These are phyloP conservation scores for Alternaria solani DNA, from an alignment of 2,329 filamentous ascomycete genomes.

Conservation along the genomic window DNA sequence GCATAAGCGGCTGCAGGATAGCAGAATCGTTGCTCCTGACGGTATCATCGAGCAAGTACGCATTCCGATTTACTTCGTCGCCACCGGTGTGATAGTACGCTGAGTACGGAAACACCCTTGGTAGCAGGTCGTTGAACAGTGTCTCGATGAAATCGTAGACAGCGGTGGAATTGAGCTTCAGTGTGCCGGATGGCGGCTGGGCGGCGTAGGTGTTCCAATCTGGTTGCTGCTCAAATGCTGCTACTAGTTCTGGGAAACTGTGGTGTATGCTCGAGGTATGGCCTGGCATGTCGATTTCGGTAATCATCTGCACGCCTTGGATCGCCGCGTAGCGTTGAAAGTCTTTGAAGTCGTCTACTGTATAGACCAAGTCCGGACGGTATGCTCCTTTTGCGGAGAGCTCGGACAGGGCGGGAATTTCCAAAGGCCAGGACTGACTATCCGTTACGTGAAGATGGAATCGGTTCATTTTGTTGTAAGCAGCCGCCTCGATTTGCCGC, in stretches of 20 bases:
- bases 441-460: slow-evolving; percentile 85
- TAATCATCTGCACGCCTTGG: slow-evolving; percentile 73
- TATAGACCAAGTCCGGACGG: slow-evolving; percentile 71
- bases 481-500: slow-evolving; percentile 76
- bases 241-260: slow-evolving; percentile 74
- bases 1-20: slow-evolving; percentile 77
- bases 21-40: slow-evolving; percentile 70
- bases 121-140: slow-evolving; percentile 78
- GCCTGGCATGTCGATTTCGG: slow-evolving; percentile 84
- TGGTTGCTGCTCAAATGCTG: slow-evolving; percentile 65
- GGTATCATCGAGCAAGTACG: slow-evolving; percentile 73
- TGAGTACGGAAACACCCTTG: slow-evolving; percentile 66
- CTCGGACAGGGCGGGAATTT: slow-evolving; percentile 77
- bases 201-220: slow-evolving; percentile 62
- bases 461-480: slow-evolving; percentile 84
- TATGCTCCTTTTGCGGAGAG: slow-evolving; percentile 79
- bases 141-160: slow-evolving; percentile 76
- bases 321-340: slow-evolving; percentile 76
- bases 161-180: slow-evolving; percentile 76
- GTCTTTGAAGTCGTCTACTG: slow-evolving; percentile 66
- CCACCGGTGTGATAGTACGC: slow-evolving; percentile 86
- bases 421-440: slow-evolving; percentile 84
- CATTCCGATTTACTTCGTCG: slow-evolving; percentile 83
- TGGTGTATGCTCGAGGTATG: slow-evolving; percentile 74
- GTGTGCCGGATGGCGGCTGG: slow-evolving; percentile 67